phyloP scores from a whole-genome alignment of 2,329 filamentous ascomycete species.

The Nemania sp. region DNA sequence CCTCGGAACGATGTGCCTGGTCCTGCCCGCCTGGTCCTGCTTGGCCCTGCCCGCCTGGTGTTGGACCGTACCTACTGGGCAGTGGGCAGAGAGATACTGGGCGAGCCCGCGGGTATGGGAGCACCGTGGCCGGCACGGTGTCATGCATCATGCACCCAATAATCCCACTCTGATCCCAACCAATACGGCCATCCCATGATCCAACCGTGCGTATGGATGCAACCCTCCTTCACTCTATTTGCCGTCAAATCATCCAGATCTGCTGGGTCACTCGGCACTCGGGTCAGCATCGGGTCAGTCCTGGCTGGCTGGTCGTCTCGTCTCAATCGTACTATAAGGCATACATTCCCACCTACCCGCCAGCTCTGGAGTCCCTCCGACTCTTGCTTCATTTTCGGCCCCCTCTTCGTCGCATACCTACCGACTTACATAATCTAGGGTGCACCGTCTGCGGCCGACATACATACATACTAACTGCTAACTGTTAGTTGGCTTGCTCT shows the following conservation, averaged over 20 bases:
- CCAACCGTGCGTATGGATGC: conserved; percentile 16
- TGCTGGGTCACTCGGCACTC: conserved; percentile 25
- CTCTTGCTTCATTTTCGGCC: conserved; percentile 11
- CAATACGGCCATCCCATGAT: conserved; percentile 31
- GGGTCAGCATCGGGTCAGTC: conserved; percentile 10
- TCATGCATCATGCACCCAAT: conserved; percentile 22
- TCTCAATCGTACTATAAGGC: not conserved
- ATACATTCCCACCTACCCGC: too few relatives aligned
- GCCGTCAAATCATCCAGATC: conserved; percentile 34
- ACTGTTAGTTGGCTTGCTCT: too few relatives aligned
- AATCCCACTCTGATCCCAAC: conserved; percentile 1
- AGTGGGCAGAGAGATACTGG: too few relatives aligned
- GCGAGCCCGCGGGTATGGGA: conserved; percentile 35
- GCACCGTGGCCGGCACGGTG: conserved; percentile 37
- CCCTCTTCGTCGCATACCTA: not conserved
- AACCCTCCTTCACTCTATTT: conserved; percentile 22
- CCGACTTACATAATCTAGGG: too few relatives aligned
- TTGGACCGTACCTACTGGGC: too few relatives aligned
- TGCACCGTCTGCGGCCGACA: not conserved
- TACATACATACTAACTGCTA: not conserved
- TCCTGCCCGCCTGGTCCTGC: not conserved
- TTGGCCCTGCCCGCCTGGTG: too few relatives aligned
- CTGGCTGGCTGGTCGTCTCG: conserved; percentile 20
- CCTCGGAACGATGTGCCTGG: conserved; percentile 28
- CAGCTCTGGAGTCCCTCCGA: too few relatives aligned